Percentiles rank a stretch among this genome's conserved stretches.
Evolutionary conservation across 176 grass and related monocot species (phyloP).

Genomic region (Juncus effusus): DNA sequence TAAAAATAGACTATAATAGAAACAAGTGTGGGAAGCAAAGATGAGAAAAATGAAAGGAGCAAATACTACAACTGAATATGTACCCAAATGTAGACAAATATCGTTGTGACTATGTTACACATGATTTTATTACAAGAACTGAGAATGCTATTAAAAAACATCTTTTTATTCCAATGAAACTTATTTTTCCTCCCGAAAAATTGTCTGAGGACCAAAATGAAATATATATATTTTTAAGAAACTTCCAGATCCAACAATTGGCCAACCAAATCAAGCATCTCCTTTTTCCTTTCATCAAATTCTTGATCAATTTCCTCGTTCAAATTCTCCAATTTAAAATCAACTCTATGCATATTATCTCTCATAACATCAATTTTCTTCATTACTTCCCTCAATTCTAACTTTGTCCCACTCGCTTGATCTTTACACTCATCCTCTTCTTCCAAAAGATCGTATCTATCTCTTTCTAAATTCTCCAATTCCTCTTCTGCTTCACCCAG

Average conservation of each 20-base stretch:
- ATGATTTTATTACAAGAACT: too few species aligned
- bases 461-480: constrained; percentile 22
- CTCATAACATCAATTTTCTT: constrained; percentile 21
- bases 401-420: constrained; percentile 23
- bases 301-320: constrained; percentile 30
- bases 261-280: constrained; percentile 16
- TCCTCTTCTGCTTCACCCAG: constrained; percentile 20
- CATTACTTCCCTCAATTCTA: constrained; percentile 15
- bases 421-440: constrained; percentile 38
- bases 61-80: too few species aligned
- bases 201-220: too few species aligned
- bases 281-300: constrained; percentile 20
- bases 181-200: too few species aligned
- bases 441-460: constrained; percentile 17
- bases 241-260: constrained; percentile 25
- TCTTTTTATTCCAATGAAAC: too few species aligned
- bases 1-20: too few species aligned
- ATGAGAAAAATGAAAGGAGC: too few species aligned
- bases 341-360: constrained; percentile 19
- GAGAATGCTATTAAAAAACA: too few species aligned
- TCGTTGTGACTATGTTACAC: too few species aligned
- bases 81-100: too few species aligned
- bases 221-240: not conserved
- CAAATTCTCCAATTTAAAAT: constrained; percentile 28
- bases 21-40: too few species aligned